Evolutionary conservation across 2,329 filamentous ascomycete genomes (phyloP).

Genomic region (Aspergillus sp.): DNA sequence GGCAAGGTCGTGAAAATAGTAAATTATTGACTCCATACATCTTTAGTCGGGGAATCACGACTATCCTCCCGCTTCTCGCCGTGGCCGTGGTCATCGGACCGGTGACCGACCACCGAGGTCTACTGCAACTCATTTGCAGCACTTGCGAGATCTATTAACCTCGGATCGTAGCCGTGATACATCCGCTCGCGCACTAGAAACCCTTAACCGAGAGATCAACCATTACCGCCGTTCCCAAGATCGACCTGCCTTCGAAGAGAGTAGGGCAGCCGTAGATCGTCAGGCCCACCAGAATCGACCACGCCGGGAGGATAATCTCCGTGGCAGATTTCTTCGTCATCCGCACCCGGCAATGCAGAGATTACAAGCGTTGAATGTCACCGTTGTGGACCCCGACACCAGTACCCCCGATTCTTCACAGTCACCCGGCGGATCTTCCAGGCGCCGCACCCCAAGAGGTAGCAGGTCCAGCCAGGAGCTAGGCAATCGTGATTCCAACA

Average conservation of each 20-base stretch:
- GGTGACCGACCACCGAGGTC: constrained; percentile 24
- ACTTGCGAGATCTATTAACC: constrained; percentile 40
- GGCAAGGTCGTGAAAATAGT: not conserved
- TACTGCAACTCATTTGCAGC: constrained; percentile 30
- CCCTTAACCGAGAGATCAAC: constrained; percentile 41
- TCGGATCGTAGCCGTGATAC: constrained; percentile 35
- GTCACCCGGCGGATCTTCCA: constrained; percentile 16
- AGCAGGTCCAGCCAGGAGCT: constrained; percentile 14
- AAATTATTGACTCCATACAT: constrained; percentile 21
- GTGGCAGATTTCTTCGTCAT: constrained; percentile 14
- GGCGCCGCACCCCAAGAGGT: constrained; percentile 23
- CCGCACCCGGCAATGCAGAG: constrained; percentile 13
- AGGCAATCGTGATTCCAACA: constrained; percentile 16
- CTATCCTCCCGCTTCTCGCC: constrained; percentile 40
- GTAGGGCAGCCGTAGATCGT: constrained; percentile 25
- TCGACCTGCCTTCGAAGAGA: constrained; percentile 26
- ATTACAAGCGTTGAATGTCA: constrained; percentile 11
- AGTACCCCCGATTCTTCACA: constrained; percentile 14
- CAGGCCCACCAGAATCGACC: constrained; percentile 24
- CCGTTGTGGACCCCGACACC: constrained; percentile 19
- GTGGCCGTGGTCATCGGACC: constrained; percentile 22
- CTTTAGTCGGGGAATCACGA: constrained; percentile 45
- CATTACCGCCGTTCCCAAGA: constrained; percentile 28
- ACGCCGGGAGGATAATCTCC: constrained; percentile 13
- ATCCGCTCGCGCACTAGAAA: constrained; percentile 35